These are phyloP conservation scores for Hypoxylon sp. DNA, from an alignment of 2,329 filamentous ascomycete species.

Conservation along the genomic window DNA sequence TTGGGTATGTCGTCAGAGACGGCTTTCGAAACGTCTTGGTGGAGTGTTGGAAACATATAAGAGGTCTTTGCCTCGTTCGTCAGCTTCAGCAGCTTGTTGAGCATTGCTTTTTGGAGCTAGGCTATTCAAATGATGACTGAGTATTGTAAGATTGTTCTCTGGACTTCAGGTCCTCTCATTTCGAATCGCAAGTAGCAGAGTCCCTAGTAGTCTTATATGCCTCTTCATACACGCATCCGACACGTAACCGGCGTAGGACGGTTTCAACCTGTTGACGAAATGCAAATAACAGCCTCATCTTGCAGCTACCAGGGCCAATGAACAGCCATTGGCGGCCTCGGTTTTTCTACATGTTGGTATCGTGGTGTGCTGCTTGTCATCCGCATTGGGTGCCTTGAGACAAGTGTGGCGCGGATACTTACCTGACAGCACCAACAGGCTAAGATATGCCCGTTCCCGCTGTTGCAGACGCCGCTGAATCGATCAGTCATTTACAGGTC, in stretches of 20 bases:
- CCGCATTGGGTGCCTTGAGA: background rate
- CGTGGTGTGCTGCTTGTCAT: background rate
- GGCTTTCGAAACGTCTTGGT: background rate
- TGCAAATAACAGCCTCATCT: background rate
- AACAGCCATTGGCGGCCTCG: background rate
- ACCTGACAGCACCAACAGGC: no score
- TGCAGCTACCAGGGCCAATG: background rate
- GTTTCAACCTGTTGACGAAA: background rate
- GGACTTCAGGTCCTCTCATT: background rate
- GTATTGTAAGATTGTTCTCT: background rate
- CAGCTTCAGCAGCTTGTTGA: background rate
- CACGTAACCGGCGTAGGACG: background rate
- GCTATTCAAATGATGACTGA: background rate
- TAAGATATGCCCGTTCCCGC: background rate
- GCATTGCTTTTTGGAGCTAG: background rate
- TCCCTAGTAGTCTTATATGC: background rate
- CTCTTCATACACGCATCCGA: background rate
- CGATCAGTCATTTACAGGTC: background rate
- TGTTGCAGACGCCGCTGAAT: background rate
- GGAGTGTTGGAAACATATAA: conserved; percentile 6
- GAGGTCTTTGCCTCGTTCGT: background rate
- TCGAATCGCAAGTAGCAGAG: background rate
- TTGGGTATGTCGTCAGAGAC: conserved; percentile 1
- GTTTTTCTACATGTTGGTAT: background rate
- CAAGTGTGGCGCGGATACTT: background rate